Conservation (phyloP, 768 basidiomycete species). For the Collybiopsis confluens region DNA sequence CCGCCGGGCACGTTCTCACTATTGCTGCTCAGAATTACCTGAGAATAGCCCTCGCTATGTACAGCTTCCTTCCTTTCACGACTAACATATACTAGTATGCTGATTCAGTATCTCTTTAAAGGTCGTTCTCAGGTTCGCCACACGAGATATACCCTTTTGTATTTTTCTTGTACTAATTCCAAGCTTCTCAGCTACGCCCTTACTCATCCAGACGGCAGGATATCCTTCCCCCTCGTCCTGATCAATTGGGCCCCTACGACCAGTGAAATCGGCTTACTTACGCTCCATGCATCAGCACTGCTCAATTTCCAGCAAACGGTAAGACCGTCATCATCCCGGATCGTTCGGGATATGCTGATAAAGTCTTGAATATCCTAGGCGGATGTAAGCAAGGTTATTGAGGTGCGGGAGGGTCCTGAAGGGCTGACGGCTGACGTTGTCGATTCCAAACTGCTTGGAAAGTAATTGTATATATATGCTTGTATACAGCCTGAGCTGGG, state of each 20-base stretch:
- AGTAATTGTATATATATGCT: neutral
- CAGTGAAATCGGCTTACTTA: constrained; percentile 71
- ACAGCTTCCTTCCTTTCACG: too few relatives aligned
- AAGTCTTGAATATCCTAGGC: constrained; percentile 38
- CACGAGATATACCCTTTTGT: neutral
- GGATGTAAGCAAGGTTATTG: constrained; percentile 75
- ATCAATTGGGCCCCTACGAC: constrained; percentile 85
- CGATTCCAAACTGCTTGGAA: constrained; percentile 51
- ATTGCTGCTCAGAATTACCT: constrained; percentile 61
- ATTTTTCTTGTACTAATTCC: neutral
- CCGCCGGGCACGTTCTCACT: too few relatives aligned
- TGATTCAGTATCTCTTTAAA: too few relatives aligned
- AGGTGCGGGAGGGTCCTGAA: constrained; percentile 79
- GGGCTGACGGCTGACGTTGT: constrained; percentile 70
- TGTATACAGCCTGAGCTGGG: neutral
- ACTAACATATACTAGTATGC: constrained; percentile 26
- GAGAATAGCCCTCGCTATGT: constrained; percentile 86
- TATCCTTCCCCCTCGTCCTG: constrained; percentile 79
- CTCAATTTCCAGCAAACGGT: constrained; percentile 78
- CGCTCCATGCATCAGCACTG: constrained; percentile 80
- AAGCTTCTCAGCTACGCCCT: constrained; percentile 68
- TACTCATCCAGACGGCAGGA: constrained; percentile 75
- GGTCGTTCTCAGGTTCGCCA: neutral
- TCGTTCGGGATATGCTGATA: neutral
- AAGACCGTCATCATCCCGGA: constrained; percentile 21